Base-by-base conservation (phyloP, 2,329 filamentous ascomycete genomes). In the Diaporthe ilicicola region DNA sequence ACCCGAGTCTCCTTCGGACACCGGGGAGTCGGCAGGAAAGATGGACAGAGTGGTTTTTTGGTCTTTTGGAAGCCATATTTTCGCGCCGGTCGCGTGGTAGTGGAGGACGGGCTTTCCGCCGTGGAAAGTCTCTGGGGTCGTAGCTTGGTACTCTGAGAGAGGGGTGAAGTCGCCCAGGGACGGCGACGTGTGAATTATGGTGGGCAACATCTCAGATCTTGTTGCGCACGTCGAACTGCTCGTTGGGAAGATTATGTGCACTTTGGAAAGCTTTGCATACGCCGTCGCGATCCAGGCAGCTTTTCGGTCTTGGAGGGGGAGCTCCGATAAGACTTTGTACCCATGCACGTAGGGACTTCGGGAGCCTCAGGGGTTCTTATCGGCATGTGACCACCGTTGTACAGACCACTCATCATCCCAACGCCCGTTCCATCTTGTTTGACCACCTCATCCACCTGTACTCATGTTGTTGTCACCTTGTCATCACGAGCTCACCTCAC, bases 41-140 rank as follows among this genome's bases (percentile, higher is more conserved):
- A 89, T 87, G 75, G 84, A 87, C 69, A 93, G 82, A 67, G 81
- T 82, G 48, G 85, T 84, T 75, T 92, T 88, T 50, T 73, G 72
- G 32, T 85, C 83, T 44, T 82, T 83, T 32, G 88, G 84, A 24
- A 91, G 82, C 76, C 88, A 87, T 3, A 91, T 88, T 48, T 88
- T 90, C 69, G 89, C 85, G 70, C 84, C 83, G 15, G 83, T 75
- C 48, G 87, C 84, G 76, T 91, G 88, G 75, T 88, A 88, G 81
- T 95, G 89, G 4, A 95, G 86, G 53, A 95, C 87, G 1, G 93
- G 90, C 77, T 92, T 93, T 34, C 88, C 89, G 75, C 87, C 88
- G 76, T 91, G 91, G 82, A 95, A 95, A 51, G 88, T 91, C 70
- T 86, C 84, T 0, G 93, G 93, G 1, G 93, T 95, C 77, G 91